Base-by-base conservation (phyloP, 768 basidiomycete species). In the Rhizopogon sp. region DNA sequence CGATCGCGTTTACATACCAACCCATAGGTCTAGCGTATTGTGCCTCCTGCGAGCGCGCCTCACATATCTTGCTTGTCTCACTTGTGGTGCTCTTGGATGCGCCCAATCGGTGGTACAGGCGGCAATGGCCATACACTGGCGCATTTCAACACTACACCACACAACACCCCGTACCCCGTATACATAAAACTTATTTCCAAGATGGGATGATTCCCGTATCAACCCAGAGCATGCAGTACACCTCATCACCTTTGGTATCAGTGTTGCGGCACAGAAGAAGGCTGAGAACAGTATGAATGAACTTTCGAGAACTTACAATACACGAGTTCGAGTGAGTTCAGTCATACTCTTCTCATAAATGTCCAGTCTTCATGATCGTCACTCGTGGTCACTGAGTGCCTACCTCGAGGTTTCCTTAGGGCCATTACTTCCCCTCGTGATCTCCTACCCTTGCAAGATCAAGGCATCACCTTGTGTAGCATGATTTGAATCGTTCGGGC, bases 221-320 rank as follows among this genome's bases (percentile, higher is more conserved):
- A 92, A 97, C 65, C 90, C 87, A 0, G 82, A 88, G 6, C 69
- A 98, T 9, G 75, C 83, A 0, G 56, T 64, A 0, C 96, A 98
- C 71, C 79, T 98, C 3, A 69, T 81, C 0, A 79, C 79, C 22
- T 97, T 98, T 57, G 94, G 93, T 0, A 96, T 99, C 68, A 87
- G 93, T 57, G 83, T 98, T 1, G 77, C 80, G 39, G 80, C 78
- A 0, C 85, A 90, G 64, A 85, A 73, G 5, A 98, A 98, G 73
- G 98, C 95, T 0, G 93, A 97, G 68, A 98, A 97, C 73, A 92
- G 85, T 54, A 91, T 97, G 86, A 97, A 94, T 0, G 96, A 99
- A 65, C 77, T 99, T 59, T 94, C 94, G 56, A 49, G 66, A 1
- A 13, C 17, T 9, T 4, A 20, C 2, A 25, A 25, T 25, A 25